These are phyloP conservation scores for Symbiodinium natans DNA, from an alignment of 73 alveolate genomes.

Conservation along the genomic window DNA sequence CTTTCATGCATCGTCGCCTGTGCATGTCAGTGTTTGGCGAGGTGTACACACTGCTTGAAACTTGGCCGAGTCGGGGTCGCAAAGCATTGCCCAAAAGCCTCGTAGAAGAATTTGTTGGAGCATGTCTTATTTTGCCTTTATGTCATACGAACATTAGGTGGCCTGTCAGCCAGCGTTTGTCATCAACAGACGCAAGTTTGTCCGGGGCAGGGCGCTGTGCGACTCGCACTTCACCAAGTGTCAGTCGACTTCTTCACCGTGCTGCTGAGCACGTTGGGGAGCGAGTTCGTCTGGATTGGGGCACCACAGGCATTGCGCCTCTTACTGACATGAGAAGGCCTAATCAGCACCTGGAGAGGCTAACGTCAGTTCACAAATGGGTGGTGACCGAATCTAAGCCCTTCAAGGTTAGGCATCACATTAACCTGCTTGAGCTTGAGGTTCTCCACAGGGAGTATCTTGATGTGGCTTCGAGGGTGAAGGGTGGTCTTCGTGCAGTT, in stretches of 20 bases:
- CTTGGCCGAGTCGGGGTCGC: background rate
- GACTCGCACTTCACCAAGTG: background rate
- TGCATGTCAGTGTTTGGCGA: background rate
- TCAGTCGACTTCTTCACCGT: background rate
- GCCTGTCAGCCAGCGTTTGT: background rate
- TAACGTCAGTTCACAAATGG: background rate
- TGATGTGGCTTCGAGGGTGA: background rate
- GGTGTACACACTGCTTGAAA: background rate
- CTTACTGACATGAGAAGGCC: background rate
- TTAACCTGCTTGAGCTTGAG: background rate
- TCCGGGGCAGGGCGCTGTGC: background rate
- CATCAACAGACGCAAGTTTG: background rate
- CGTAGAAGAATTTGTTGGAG: background rate
- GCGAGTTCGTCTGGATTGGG: conserved; percentile 38
- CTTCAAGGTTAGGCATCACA: background rate
- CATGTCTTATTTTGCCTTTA: background rate
- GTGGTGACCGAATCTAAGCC: background rate
- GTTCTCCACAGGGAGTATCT: background rate
- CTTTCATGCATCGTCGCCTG: background rate
- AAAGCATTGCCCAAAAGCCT: background rate
- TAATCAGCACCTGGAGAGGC: background rate
- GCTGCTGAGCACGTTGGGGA: conserved; percentile 3
- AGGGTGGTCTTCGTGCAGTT: background rate
- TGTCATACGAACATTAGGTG: background rate
- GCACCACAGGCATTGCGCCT: background rate